Percentiles rank a stretch among this genome's conserved stretches.
Evolutionary conservation across 768 basidiomycete genomes (phyloP).

Genomic region (Boletus coccyginus): DNA sequence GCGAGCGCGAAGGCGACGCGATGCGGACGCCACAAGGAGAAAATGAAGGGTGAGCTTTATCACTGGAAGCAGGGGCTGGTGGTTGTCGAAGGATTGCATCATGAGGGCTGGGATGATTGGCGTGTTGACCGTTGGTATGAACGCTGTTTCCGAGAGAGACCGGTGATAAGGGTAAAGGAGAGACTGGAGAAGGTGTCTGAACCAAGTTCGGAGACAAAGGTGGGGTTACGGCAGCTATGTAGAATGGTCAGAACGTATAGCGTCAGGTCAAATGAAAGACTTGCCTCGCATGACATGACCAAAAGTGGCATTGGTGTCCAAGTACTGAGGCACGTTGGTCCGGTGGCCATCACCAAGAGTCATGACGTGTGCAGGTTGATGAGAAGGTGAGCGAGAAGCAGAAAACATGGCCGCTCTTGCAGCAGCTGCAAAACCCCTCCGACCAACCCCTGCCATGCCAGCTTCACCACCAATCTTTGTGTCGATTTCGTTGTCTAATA

Average conservation of each 20-base stretch:
- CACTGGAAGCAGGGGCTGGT: slow-evolving; percentile 3
- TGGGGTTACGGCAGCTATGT: slow-evolving; percentile 29
- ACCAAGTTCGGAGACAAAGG: slow-evolving; percentile 35
- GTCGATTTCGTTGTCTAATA: slow-evolving; percentile 43
- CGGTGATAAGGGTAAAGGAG: slow-evolving; percentile 29
- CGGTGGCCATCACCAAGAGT: slow-evolving; percentile 18
- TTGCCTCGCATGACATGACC: slow-evolving; percentile 30
- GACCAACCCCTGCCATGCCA: slow-evolving; percentile 89
- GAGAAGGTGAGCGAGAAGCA: slow-evolving; percentile 16
- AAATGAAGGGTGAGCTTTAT: slow-evolving; percentile 19
- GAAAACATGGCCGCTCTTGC: slow-evolving; percentile 59
- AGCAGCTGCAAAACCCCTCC: slow-evolving; percentile 77
- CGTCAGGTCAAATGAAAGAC: slow-evolving; percentile 4
- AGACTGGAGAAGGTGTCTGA: slow-evolving; percentile 33
- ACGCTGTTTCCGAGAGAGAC: slow-evolving; percentile 12
- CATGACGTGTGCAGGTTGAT: not conserved
- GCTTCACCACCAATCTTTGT: slow-evolving; percentile 76
- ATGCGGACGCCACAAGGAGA: slow-evolving; percentile 25
- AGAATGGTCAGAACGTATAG: slow-evolving; percentile 8
- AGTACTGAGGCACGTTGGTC: slow-evolving; percentile 39
- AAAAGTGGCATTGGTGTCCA: slow-evolving; percentile 44
- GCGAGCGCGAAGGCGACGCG: slow-evolving; percentile 29
- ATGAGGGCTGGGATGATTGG: slow-evolving; percentile 21
- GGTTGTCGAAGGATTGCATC: slow-evolving; percentile 9
- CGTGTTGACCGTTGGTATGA: slow-evolving; percentile 15